phyloP scores from a whole-genome alignment of 2,329 filamentous ascomycete species.

The Fusarium tanahbumbuense region DNA sequence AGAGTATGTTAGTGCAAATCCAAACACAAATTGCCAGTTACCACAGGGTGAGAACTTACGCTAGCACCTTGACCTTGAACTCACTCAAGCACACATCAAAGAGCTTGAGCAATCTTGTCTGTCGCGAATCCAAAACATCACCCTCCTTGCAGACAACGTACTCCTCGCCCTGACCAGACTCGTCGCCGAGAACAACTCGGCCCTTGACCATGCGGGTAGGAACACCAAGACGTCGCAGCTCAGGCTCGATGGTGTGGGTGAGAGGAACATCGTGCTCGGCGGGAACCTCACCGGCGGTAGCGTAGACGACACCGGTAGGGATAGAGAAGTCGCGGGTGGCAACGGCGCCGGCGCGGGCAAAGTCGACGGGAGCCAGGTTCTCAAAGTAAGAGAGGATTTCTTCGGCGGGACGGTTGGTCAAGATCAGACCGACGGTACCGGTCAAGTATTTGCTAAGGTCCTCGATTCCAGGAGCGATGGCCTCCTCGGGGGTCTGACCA shows the following conservation, averaged over 20 bases:
- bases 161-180: constrained; percentile 63
- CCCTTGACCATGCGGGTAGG: constrained; percentile 91
- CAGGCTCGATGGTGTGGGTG: constrained; percentile 89
- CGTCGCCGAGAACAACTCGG: constrained; percentile 78
- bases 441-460: constrained; percentile 75
- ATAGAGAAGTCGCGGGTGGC: constrained; percentile 82
- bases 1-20: constrained; percentile 21
- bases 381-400: constrained; percentile 79
- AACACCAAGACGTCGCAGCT: constrained; percentile 87
- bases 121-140: constrained; percentile 85
- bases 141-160: constrained; percentile 89
- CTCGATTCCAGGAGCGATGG: constrained; percentile 82
- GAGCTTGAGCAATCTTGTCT: constrained; percentile 93
- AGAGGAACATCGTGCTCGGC: constrained; percentile 86
- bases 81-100: constrained; percentile 92
- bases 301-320: constrained; percentile 84
- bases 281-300: constrained; percentile 81
- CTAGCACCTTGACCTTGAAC: constrained; percentile 84
- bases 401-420: constrained; percentile 80
- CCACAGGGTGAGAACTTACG: constrained; percentile 61
- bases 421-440: constrained; percentile 89
- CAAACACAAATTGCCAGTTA: too few species aligned
- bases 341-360: constrained; percentile 84
- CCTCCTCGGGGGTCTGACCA: constrained; percentile 79
- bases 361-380: constrained; percentile 81